A percentile compares a stretch with the other conserved stretches of the same genome.
Conservation (phyloP, 2,329 filamentous ascomycete genomes). For the Grosmannia huntii region DNA sequence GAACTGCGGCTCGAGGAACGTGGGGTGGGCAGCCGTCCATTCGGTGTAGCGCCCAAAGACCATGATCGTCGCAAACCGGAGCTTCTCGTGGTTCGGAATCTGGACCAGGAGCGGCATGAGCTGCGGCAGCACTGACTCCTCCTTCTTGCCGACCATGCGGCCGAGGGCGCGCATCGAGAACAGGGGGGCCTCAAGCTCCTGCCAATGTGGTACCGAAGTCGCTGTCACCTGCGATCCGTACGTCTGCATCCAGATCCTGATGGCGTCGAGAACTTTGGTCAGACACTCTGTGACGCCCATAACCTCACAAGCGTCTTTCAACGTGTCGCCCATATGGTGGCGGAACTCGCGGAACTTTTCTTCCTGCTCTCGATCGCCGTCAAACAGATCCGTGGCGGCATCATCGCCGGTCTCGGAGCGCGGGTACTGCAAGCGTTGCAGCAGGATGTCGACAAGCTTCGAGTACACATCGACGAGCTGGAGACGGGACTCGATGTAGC, state of each 20-base stretch:
- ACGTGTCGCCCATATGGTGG: slow-evolving; percentile 92
- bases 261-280: slow-evolving; percentile 72
- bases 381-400: slow-evolving; percentile 71
- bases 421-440: slow-evolving; percentile 82
- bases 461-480: slow-evolving; percentile 73
- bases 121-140: slow-evolving; percentile 75
- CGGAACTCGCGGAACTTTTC: slow-evolving; percentile 96
- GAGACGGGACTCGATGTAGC: slow-evolving; percentile 70
- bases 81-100: slow-evolving; percentile 90
- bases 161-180: slow-evolving; percentile 96
- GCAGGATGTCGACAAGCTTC: slow-evolving; percentile 82
- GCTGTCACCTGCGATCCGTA: slow-evolving; percentile 65
- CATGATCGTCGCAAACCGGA: slow-evolving; percentile 98
- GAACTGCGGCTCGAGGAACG: slow-evolving; percentile 84
- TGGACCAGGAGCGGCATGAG: slow-evolving; percentile 89
- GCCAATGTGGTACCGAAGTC: slow-evolving; percentile 80
- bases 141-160: slow-evolving; percentile 84
- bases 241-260: slow-evolving; percentile 77
- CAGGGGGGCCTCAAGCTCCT: slow-evolving; percentile 85
- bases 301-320: slow-evolving; percentile 95
- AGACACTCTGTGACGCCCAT: slow-evolving; percentile 88
- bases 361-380: slow-evolving; percentile 88
- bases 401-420: slow-evolving; percentile 55
- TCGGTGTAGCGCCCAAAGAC: slow-evolving; percentile 92
- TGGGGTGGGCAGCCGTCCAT: slow-evolving; percentile 90